A percentile compares a stretch with the other conserved stretches of the same genome.
These are phyloP conservation scores for Podila clonocystis DNA, from an alignment of 192 early-diverging fungal species.

Conservation along the genomic window DNA sequence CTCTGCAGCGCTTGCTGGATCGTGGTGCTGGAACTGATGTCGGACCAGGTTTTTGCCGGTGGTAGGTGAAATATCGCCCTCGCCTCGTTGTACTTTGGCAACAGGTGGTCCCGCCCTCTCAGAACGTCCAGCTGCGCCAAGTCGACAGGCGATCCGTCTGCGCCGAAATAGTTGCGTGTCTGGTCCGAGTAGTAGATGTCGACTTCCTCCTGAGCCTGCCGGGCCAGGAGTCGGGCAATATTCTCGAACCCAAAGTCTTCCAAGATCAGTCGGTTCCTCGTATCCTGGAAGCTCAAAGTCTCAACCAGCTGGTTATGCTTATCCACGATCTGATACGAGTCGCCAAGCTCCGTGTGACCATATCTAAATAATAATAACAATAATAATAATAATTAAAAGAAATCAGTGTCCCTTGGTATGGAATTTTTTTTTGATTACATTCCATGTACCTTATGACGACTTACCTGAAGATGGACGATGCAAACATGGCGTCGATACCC, in stretches of 20 bases:
- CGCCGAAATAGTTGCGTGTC: neutral
- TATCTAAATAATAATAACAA: neutral
- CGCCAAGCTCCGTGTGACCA: neutral
- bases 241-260: slow-evolving; percentile 7
- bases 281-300: neutral
- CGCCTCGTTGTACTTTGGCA: slow-evolving; percentile 15
- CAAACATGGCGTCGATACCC: neutral
- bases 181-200: slow-evolving; percentile 12
- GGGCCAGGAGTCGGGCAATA: neutral
- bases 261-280: neutral
- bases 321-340: slow-evolving; percentile 13
- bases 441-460: neutral
- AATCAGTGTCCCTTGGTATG: no score
- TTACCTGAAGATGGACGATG: neutral
- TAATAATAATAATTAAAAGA: no score
- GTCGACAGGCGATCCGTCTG: neutral
- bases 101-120: slow-evolving; percentile 5
- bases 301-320: neutral
- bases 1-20: neutral
- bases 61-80: neutral
- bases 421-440: no score
- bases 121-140: neutral
- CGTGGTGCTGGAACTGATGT: slow-evolving; percentile 9
- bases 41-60: slow-evolving; percentile 1
- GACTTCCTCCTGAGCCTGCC: slow-evolving; percentile 17